Conservation (phyloP, 1,139 yeast species). For the Lodderomyces jiufengensis region DNA sequence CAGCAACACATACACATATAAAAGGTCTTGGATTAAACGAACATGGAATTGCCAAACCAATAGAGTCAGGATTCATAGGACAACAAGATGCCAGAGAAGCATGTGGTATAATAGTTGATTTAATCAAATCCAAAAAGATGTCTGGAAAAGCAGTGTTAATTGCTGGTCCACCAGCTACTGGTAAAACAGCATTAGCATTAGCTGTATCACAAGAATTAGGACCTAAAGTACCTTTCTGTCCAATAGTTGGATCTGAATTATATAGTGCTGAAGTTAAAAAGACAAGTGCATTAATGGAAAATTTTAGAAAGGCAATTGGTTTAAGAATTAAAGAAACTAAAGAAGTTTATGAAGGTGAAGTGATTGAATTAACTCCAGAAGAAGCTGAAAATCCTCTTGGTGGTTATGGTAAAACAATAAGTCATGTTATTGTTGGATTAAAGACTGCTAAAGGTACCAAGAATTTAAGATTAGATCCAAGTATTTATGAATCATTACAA, state of each 20-base stretch:
- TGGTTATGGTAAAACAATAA: slow-evolving; percentile 94
- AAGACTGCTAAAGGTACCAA: slow-evolving; percentile 97
- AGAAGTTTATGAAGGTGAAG: slow-evolving; percentile 98
- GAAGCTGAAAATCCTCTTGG: slow-evolving; percentile 97
- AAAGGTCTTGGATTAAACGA: slow-evolving; percentile 94
- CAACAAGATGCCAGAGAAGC: slow-evolving; percentile 96
- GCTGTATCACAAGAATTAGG: slow-evolving; percentile 97
- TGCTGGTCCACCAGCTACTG: slow-evolving; percentile 98
- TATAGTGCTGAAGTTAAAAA: slow-evolving; percentile 97
- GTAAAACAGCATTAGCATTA: slow-evolving; percentile 93
- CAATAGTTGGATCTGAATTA: slow-evolving; percentile 92
- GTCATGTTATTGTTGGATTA: slow-evolving; percentile 90
- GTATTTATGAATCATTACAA: slow-evolving; percentile 92
- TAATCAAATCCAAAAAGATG: slow-evolving; percentile 89
- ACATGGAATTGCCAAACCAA: slow-evolving; percentile 75
- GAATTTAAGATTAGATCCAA: slow-evolving; percentile 87
- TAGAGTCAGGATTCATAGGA: slow-evolving; percentile 96
- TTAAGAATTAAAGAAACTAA: slow-evolving; percentile 93
- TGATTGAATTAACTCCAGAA: slow-evolving; percentile 92
- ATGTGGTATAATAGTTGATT: slow-evolving; percentile 91
- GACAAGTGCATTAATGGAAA: slow-evolving; percentile 96
- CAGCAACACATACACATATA: slow-evolving; percentile 97
- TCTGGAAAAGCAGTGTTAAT: slow-evolving; percentile 93
- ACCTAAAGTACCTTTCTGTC: slow-evolving; percentile 97
- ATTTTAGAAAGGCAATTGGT: slow-evolving; percentile 95